phyloP scores from a whole-genome alignment of 148 eudicot species.

The Rhododendron vialii region DNA sequence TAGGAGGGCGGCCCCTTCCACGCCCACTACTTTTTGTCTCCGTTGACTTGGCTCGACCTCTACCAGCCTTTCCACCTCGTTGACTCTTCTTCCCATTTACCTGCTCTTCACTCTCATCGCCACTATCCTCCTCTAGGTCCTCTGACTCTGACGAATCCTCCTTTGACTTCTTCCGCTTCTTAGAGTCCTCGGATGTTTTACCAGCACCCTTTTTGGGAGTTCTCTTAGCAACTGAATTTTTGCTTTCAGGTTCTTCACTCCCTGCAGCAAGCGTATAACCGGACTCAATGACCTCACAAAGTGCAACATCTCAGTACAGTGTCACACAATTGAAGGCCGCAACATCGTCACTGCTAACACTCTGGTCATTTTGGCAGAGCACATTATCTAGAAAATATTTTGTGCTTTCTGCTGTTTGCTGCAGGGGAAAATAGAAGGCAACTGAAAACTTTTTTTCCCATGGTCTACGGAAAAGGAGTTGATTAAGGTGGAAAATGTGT shows the following conservation, averaged over 20 bases:
- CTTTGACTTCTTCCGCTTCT: constrained; percentile 68
- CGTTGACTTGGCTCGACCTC: constrained; percentile 44
- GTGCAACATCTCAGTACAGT: background rate
- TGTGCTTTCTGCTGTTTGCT: background rate
- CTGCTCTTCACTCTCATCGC: constrained; percentile 47
- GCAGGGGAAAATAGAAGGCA: background rate
- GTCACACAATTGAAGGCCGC: background rate
- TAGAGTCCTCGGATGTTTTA: constrained; percentile 42
- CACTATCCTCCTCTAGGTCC: constrained; percentile 49
- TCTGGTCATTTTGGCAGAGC: background rate
- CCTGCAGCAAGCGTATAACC: constrained; percentile 25
- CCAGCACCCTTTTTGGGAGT: constrained; percentile 42
- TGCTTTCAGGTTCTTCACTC: constrained; percentile 33
- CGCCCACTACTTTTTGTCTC: constrained; percentile 34
- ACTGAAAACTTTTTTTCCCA: no score
- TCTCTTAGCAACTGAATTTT: constrained; percentile 31
- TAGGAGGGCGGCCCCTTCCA: constrained; percentile 55
- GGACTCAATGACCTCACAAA: background rate
- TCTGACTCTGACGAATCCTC: constrained; percentile 65
- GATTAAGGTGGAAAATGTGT: background rate
- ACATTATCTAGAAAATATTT: background rate
- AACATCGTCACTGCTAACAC: background rate
- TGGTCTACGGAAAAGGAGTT: background rate
- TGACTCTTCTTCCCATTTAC: constrained; percentile 50
- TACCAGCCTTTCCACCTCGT: constrained; percentile 70